phyloP scores from a whole-genome alignment of 192 early-diverging fungal genomes.

The Diversispora epigaea region DNA sequence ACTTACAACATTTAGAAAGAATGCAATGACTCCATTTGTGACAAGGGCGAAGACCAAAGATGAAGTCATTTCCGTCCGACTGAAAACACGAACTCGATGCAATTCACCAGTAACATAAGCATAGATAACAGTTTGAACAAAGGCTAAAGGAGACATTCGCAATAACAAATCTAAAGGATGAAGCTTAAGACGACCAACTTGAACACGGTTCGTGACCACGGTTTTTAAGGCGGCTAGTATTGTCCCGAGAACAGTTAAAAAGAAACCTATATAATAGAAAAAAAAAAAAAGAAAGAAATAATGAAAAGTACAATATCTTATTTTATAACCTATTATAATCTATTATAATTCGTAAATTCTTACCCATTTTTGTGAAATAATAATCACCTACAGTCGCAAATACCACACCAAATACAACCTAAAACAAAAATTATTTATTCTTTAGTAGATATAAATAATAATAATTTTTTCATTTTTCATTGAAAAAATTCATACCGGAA shows the following conservation, averaged over 20 bases:
- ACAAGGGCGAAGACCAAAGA: constrained; percentile 55
- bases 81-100: constrained; percentile 41
- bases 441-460: neutral
- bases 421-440: constrained; percentile 30
- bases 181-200: constrained; percentile 76
- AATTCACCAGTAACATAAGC: constrained; percentile 68
- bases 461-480: neutral
- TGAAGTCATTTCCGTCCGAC: constrained; percentile 44
- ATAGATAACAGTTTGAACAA: constrained; percentile 68
- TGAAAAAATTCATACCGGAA: constrained; percentile 46
- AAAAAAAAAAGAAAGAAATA: neutral
- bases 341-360: neutral
- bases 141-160: constrained; percentile 76
- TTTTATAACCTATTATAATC: neutral
- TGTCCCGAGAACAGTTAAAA: constrained; percentile 77
- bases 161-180: constrained; percentile 79
- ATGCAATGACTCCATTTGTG: constrained; percentile 80
- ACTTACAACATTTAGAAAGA: constrained; percentile 81
- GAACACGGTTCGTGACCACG: constrained; percentile 78
- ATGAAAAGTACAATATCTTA: neutral
- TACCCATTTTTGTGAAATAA: constrained; percentile 61
- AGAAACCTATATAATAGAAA: constrained; percentile 47
- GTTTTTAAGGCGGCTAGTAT: constrained; percentile 79
- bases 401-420: constrained; percentile 73
- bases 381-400: constrained; percentile 85